Evolutionary conservation across 441 rosid species (phyloP), one percentile per base, ranked within the genome.

Genomic region (Aquilaria agallochum): DNA sequence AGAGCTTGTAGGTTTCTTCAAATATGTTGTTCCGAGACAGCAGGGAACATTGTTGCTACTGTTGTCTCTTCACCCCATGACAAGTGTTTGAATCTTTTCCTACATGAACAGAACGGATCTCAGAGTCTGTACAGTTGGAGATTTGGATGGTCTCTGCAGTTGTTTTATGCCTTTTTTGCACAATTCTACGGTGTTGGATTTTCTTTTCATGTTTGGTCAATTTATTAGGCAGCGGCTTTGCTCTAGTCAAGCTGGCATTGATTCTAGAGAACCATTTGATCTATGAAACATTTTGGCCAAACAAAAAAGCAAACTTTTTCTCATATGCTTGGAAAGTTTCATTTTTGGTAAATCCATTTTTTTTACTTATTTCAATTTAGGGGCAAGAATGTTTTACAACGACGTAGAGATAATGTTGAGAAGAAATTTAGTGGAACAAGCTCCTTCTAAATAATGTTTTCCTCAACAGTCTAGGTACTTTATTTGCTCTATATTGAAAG

Each of bases 361-460:
- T 61, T 62, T 11, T 15, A 34, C 59, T 36, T 47, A 31, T 11
- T 58, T 63, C 45, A 55, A 60, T 46, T 58, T 55, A 77, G 96
- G 91, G 63, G 68, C 83, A 5, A 77, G 80, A 61, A 74, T 85
- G 72, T 59, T 74, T 49, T 80, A 70, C 60, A 78, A 77, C 54
- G 72, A 69, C 27, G 77, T 75, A 62, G 83, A 78, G 62, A 70
- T 73, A 69, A 64, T 84, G 76, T 55, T 82, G 75, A 72, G 85
- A 58, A 80, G 76, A 78, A 82, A 76, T 65, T 50, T 75, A 42
- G 68, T 74, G 73, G 90, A 80, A 54, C 85, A 80, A 46, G 83
- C 71, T 64, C 59, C 75, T 30, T 55, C 68, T 15, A 67, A 71
- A 40, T 60, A 74, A 12, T 68, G 74, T 54, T 60, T 65, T 51